A percentile compares a stretch with the other conserved stretches of the same genome.
Evolutionary conservation across 176 grass and related monocot species (phyloP).

Genomic region (sorghum (Sorghum bicolor)): Sorghum_bicolor_NCBIv3 NC_012872.2:11610001-11610500

Average conservation of each 20-base stretch:
- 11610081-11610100: constrained; percentile 56
- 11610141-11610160: constrained; percentile 3
- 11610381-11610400: constrained; percentile 63
- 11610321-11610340: constrained; percentile 71
- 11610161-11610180: constrained; percentile 51
- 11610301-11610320: constrained; percentile 65
- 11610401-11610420: constrained; percentile 19
- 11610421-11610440: constrained; percentile 6
- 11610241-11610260: constrained; percentile 81
- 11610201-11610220: constrained; percentile 60
- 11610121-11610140: constrained; percentile 6
- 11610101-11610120: constrained; percentile 19
- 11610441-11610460: not conserved
- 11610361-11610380: constrained; percentile 83
- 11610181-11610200: constrained; percentile 93
- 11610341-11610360: constrained; percentile 84
- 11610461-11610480: constrained; percentile 1
- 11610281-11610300: constrained; percentile 31
- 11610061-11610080: constrained; percentile 60
- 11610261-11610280: constrained; percentile 29
- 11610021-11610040: constrained; percentile 87
- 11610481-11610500: not conserved
- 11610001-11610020: constrained; percentile 85
- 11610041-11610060: constrained; percentile 70
- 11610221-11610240: constrained; percentile 65